phyloP scores from a whole-genome alignment of 371 early-diverging fungal species.

The Capillidium heterosporum region DNA sequence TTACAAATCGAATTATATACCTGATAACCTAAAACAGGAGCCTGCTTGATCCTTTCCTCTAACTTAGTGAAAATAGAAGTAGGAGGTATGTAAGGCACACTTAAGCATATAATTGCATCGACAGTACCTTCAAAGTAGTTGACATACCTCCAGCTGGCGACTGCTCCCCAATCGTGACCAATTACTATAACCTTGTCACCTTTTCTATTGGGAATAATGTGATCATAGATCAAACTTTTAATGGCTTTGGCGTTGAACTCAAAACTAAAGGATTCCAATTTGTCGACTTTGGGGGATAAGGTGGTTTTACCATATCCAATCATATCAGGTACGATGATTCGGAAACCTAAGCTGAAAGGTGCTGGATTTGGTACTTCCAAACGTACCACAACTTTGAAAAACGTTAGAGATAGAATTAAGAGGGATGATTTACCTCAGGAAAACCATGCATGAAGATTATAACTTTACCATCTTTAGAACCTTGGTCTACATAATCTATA shows the following conservation, averaged over 20 bases:
- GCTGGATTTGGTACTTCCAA: not conserved
- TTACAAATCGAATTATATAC: too few species aligned
- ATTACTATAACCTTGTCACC: not conserved
- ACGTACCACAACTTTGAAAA: not conserved
- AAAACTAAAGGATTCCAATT: not conserved
- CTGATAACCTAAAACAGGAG: not conserved
- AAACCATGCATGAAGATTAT: not conserved
- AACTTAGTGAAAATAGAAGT: not conserved
- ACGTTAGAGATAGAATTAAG: too few species aligned
- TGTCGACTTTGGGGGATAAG: not conserved
- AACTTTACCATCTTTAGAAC: not conserved
- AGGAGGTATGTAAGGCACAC: not conserved
- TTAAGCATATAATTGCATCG: not conserved
- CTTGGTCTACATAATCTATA: constrained; percentile 4
- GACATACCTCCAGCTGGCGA: not conserved
- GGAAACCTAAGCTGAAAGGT: not conserved
- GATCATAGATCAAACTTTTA: too few species aligned
- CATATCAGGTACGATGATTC: not conserved
- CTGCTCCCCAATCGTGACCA: constrained; percentile 2
- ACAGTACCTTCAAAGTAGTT: too few species aligned
- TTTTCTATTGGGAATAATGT: not conserved
- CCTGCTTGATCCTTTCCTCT: not conserved
- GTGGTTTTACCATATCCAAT: not conserved
- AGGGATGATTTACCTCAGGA: constrained; percentile 2
- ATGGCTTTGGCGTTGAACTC: not conserved